Conservation (phyloP, 2,329 filamentous ascomycete genomes). For the Chaetothyriales sp. region DNA sequence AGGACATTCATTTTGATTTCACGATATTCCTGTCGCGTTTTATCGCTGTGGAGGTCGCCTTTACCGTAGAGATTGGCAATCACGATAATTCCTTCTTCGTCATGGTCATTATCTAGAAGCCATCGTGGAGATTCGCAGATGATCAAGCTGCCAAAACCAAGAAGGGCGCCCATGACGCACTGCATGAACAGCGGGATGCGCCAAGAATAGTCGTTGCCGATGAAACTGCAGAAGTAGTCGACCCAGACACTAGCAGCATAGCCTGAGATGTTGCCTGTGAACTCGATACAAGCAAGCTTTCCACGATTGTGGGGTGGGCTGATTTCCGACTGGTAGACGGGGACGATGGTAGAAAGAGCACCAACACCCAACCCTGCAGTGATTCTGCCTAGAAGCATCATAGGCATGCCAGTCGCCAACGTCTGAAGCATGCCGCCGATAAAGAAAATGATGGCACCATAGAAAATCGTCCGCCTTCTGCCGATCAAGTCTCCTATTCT, state of each 20-base stretch:
- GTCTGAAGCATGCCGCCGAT: slow-evolving; percentile 74
- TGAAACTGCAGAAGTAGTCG: slow-evolving; percentile 91
- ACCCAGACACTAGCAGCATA: slow-evolving; percentile 97
- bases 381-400: slow-evolving; percentile 75
- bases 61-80: slow-evolving; percentile 95
- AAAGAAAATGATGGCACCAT: slow-evolving; percentile 78
- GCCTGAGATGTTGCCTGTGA: slow-evolving; percentile 89
- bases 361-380: slow-evolving; percentile 76
- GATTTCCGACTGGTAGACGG: slow-evolving; percentile 87
- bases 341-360: slow-evolving; percentile 79
- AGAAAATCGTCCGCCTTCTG: slow-evolving; percentile 75
- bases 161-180: slow-evolving; percentile 78
- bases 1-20: slow-evolving; percentile 99
- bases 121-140: slow-evolving; percentile 97
- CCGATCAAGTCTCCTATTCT: slow-evolving; percentile 84
- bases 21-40: slow-evolving; percentile 87
- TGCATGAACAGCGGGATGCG: slow-evolving; percentile 80
- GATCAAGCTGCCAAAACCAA: slow-evolving; percentile 72
- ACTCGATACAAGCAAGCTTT: slow-evolving; percentile 93
- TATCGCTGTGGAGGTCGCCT: slow-evolving; percentile 84
- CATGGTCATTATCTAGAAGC: slow-evolving; percentile 93
- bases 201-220: slow-evolving; percentile 75
- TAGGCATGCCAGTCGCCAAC: slow-evolving; percentile 63
- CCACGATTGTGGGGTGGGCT: slow-evolving; percentile 92
- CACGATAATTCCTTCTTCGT: slow-evolving; percentile 95